These are phyloP conservation scores for Pythium guiyangense DNA, from an alignment of 352 stramenopile species.

Conservation along the genomic window DNA sequence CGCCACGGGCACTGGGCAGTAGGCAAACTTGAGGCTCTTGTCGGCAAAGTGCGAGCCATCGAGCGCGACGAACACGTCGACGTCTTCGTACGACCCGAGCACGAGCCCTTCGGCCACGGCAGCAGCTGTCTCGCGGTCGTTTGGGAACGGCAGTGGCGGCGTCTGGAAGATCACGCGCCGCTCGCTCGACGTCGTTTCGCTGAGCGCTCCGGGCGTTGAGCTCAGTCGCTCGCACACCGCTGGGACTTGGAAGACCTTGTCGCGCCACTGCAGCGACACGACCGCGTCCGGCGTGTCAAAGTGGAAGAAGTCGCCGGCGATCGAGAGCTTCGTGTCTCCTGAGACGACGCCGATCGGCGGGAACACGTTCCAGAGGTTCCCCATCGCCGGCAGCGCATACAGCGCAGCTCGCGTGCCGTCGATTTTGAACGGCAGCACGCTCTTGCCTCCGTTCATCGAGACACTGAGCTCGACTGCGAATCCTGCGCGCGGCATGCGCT, in stretches of 20 bases:
- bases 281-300: constrained; percentile 54
- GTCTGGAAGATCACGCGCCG: constrained; percentile 43
- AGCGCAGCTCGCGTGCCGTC: constrained; percentile 14
- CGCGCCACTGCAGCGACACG: constrained; percentile 42
- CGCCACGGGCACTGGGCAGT: constrained; percentile 15
- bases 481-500: constrained; percentile 18
- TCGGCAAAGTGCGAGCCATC: constrained; percentile 44
- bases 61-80: constrained; percentile 44
- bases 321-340: constrained; percentile 43
- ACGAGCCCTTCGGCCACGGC: constrained; percentile 24
- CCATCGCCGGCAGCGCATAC: constrained; percentile 24
- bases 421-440: constrained; percentile 21
- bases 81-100: constrained; percentile 31
- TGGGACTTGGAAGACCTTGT: constrained; percentile 24
- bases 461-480: constrained; percentile 32
- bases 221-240: constrained; percentile 22
- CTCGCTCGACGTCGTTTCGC: constrained; percentile 11
- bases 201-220: not conserved
- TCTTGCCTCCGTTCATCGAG: constrained; percentile 46
- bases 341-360: constrained; percentile 29
- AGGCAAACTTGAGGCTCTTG: constrained; percentile 23
- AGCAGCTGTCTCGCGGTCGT: constrained; percentile 14
- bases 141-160: constrained; percentile 31
- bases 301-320: constrained; percentile 46
- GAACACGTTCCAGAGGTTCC: constrained; percentile 28